Conservation (phyloP, 208 protist genomes). For the Acanthamoeba royreba region DNA sequence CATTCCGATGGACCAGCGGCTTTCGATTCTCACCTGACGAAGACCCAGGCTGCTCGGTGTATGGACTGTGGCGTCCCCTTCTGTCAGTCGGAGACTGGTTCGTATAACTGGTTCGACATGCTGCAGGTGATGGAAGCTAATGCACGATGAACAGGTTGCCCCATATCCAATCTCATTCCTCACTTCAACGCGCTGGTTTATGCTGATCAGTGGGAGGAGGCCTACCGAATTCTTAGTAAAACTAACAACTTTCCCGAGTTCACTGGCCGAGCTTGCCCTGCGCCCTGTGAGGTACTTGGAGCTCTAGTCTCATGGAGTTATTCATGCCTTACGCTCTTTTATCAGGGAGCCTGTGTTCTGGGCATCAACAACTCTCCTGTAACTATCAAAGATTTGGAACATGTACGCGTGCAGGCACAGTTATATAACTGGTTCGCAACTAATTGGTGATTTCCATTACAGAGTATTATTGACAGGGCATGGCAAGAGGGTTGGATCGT, state of each 20-base stretch:
- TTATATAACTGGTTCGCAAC: neutral
- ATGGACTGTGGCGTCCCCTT: conserved; percentile 89
- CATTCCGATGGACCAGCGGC: neutral
- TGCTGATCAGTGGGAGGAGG: conserved; percentile 73
- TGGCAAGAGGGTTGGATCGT: conserved; percentile 80
- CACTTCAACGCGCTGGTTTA: conserved; percentile 83
- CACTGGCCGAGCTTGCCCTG: conserved; percentile 85
- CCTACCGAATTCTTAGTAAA: conserved; percentile 54
- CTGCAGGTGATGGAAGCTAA: neutral
- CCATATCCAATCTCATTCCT: conserved; percentile 83
- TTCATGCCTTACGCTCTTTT: neutral
- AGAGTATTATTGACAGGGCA: conserved; percentile 80
- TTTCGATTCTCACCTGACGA: conserved; percentile 46
- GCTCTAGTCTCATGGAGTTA: neutral
- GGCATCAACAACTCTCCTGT: conserved; percentile 80
- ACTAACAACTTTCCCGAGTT: conserved; percentile 90
- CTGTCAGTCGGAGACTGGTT: conserved; percentile 74
- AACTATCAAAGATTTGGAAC: conserved; percentile 84
- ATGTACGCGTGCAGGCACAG: conserved; percentile 13
- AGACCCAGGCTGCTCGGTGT: conserved; percentile 76
- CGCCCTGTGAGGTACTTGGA: conserved; percentile 82
- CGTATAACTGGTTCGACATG: neutral
- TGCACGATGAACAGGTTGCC: conserved; percentile 71
- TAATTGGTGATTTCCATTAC: neutral
- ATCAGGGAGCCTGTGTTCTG: conserved; percentile 74